Evolutionary conservation across 2,329 filamentous ascomycete genomes (phyloP).

Genomic region (Trichophyton mentagrophytes): DNA sequence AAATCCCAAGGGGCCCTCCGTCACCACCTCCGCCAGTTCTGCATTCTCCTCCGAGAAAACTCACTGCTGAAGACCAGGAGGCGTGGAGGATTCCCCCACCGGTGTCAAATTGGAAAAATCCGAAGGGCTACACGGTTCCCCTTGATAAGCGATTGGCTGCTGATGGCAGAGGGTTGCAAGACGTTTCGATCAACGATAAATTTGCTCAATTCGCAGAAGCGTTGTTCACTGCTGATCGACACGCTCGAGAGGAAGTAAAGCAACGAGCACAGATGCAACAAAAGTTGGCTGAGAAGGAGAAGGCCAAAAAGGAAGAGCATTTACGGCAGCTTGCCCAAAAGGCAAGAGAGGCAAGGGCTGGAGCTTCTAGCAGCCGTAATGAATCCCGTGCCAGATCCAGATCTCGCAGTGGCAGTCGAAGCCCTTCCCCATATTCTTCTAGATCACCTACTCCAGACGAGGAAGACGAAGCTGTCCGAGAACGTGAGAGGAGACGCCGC

Average conservation of each 20-base stretch:
- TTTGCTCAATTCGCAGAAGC: slow-evolving; percentile 94
- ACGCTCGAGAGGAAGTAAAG: slow-evolving; percentile 89
- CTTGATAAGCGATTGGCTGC: slow-evolving; percentile 91
- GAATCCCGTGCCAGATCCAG: slow-evolving; percentile 30
- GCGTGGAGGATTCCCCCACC: slow-evolving; percentile 86
- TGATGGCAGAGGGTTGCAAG: slow-evolving; percentile 80
- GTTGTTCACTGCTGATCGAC: slow-evolving; percentile 82
- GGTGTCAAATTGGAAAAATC: slow-evolving; percentile 98
- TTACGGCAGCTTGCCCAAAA: slow-evolving; percentile 79
- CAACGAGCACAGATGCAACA: slow-evolving; percentile 92
- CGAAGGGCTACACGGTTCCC: slow-evolving; percentile 93
- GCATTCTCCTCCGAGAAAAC: slow-evolving; percentile 85
- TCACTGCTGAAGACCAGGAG: slow-evolving; percentile 94
- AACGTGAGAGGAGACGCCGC: slow-evolving; percentile 62
- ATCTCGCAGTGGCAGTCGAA: slow-evolving; percentile 37
- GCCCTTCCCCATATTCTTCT: slow-evolving; percentile 29
- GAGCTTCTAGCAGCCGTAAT: slow-evolving; percentile 40
- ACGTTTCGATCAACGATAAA: slow-evolving; percentile 95
- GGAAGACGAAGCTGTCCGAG: slow-evolving; percentile 59
- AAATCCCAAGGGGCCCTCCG: slow-evolving; percentile 84
- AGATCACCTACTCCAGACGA: slow-evolving; percentile 38
- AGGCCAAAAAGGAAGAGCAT: slow-evolving; percentile 84
- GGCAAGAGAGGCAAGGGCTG: slow-evolving; percentile 66
- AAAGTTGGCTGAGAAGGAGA: slow-evolving; percentile 89
- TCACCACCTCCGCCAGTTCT: slow-evolving; percentile 88